Base-by-base conservation (phyloP, 2,329 filamentous ascomycete genomes). In the Trichoderma cornu-damae region DNA sequence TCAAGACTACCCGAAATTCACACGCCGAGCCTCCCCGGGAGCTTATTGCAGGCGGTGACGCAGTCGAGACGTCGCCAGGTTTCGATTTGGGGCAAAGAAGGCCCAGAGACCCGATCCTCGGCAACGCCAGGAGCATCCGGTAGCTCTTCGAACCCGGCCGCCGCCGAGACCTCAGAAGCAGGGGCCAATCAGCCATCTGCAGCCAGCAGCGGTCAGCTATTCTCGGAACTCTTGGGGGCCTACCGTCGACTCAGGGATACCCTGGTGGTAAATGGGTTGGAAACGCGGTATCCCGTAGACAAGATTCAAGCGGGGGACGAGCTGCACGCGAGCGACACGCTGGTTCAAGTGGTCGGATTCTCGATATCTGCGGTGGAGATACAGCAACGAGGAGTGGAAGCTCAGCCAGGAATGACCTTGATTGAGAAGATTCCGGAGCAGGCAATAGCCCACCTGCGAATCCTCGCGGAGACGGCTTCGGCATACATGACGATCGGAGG, bases 361-460 rank as follows among this genome's bases (percentile, higher is more conserved):
- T 93, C 92, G 0, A 91, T 99, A 59, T 87, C 91, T 7, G 86
- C 91, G 0, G 85, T 89, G 3, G 94, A 99, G 73, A 96, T 97
- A 62, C 87, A 92, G 61, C 91, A 96, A 69, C 87, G 94, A 64
- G 94, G 94, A 6, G 78, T 90, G 3, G 88, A 90, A 64, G 84
- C 85, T 20, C 83, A 88, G 62, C 81, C 83, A 46, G 87, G 89
- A 54, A 79, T 84, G 70, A 93, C 88, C 4, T 75, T 97, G 44
- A 73, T 97, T 18, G 88, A 93, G 63, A 91, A 87, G 66, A 87
- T 97, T 51, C 87, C 94, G 0, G 88, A 93, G 57, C 86, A 96
- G 69, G 81, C 84, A 1, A 76, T 99, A 59, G 94, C 89, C 1
- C 91, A 97, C 69, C 78, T 99, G 26, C 88, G 92, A 48, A 86